These are phyloP conservation scores for Sicyos baderoa DNA, from an alignment of 306 rosid genomes.

Conservation along the genomic window DNA sequence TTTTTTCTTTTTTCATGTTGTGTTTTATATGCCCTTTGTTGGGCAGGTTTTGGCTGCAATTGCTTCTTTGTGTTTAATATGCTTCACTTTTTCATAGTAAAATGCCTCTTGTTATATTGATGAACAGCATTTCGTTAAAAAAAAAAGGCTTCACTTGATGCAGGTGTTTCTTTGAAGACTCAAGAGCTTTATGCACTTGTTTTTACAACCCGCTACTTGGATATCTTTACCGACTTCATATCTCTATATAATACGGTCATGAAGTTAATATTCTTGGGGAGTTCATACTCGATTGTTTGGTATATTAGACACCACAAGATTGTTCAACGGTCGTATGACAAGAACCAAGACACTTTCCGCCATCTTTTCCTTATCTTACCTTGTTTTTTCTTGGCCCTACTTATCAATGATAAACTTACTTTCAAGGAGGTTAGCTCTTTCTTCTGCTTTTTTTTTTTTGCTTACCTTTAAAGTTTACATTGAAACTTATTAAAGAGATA, in stretches of 20 bases:
- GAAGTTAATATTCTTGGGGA: slow-evolving; percentile 87
- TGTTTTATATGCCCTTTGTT: neutral
- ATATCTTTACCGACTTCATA: slow-evolving; percentile 51
- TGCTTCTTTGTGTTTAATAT: neutral
- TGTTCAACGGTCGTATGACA: slow-evolving; percentile 84
- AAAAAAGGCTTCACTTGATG: neutral
- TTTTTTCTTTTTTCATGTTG: neutral
- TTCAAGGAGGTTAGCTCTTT: slow-evolving; percentile 52
- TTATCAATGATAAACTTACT: slow-evolving; percentile 71
- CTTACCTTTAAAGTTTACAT: neutral
- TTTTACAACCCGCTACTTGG: slow-evolving; percentile 77
- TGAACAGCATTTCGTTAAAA: too few species aligned
- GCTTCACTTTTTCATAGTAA: neutral
- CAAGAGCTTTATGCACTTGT: slow-evolving; percentile 86
- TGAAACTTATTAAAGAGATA: neutral
- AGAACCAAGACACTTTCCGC: slow-evolving; percentile 80
- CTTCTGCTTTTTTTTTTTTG: neutral
- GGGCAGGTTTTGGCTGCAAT: neutral
- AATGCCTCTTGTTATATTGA: too few species aligned
- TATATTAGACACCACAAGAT: slow-evolving; percentile 67
- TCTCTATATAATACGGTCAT: slow-evolving; percentile 67
- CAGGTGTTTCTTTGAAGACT: slow-evolving; percentile 83
- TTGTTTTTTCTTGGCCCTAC: slow-evolving; percentile 58
- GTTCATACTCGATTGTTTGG: slow-evolving; percentile 89
- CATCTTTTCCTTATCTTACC: slow-evolving; percentile 60